Evolutionary conservation across 2,329 filamentous ascomycete genomes (phyloP), one percentile per base, ranked within the genome.

Genomic region (Coniochaeta pulveracea): DNA sequence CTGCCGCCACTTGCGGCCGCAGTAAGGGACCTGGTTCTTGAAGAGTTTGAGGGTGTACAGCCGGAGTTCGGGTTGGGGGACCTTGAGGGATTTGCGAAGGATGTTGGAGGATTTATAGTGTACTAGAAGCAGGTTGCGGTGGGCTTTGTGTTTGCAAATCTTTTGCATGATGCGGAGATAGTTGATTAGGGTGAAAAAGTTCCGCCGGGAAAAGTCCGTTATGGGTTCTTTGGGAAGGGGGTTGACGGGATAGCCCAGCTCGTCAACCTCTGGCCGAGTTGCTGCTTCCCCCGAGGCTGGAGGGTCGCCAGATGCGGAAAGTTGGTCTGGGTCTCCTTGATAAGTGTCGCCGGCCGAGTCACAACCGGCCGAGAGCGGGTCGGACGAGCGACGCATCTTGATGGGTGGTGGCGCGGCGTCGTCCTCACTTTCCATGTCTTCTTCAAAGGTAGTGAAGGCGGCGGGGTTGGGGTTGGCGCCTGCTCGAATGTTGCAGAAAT

Each of bases 21-120:
- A 96, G 64, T 94, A 98, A 1, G 91, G 91, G 4, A 98, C 91
- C 57, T 98, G 91, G 39, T 86, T 91, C 58, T 98, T 98, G 76
- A 96, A 96, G 0, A 98, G 71, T 59, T 98, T 98, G 45, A 98
- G 73, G 0, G 91, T 94, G 62, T 96, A 96, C 26, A 94, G 76
- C 5, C 91, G 78, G 25, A 98, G 68, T 48, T 85, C 73, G 2
- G 79, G 80, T 49, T 98, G 85, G 0, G 89, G 89, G 15, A 95
- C 81, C 45, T 91, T 89, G 11, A 98, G 74, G 5, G 83, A 80
- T 56, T 94, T 95, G 47, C 86, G 82, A 17, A 98, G 72, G 46
- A 95, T 93, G 38, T 85, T 85, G 37, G 80, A 86, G 30, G 82
- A 91, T 59, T 96, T 96, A 67, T 95, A 96, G 49, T 89, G 84